Base-by-base conservation (phyloP, 2,329 filamentous ascomycete genomes). In the Ilyonectria robusta region DNA sequence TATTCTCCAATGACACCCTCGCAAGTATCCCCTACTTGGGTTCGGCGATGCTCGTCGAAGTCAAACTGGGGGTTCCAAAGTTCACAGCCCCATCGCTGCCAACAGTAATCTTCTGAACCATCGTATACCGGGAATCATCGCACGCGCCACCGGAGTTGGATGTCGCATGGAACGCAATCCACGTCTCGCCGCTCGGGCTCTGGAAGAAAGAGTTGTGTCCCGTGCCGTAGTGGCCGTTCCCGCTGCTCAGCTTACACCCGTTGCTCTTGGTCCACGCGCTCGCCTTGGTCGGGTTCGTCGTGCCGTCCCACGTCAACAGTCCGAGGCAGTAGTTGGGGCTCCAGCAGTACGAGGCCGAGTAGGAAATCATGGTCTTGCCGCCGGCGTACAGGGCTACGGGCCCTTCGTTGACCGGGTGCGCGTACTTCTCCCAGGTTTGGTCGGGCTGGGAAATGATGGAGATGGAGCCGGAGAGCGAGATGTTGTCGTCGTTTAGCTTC, bases 161-260 rank as follows among this genome's bases (percentile, higher is more conserved):
- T 1, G 86, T 87, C 0, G 86, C 87, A 68, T 89, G 86, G 74
- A 86, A 89, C 2, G 85, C 83, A 61, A 85, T 87, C 86, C 85
- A 89, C 17, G 81, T 84, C 78, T 88, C 82, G 10, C 81, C 84
- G 67, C 88, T 86, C 0, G 86, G 86, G 69, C 84, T 87, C 42
- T 76, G 79, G 78, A 89, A 88, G 80, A 89, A 89, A 3, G 84
- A 85, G 68, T 88, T 88, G 68, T 88, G 85, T 2, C 85, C 86
- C 0, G 86, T 84, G 9, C 86, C 86, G 62, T 85, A 88, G 74
- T 88, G 86, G 2, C 86, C 85, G 64, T 88, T 87, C 6, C 84
- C 85, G 58, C 81, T 84, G 19, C 80, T 83, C 53, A 89, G 83
- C 8, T 85, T 78, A 11, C 84, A 86, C 0, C 85, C 85, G 31